Base-by-base conservation (phyloP, 108 stramenopile species). In the Bacterosira constricta region DNA sequence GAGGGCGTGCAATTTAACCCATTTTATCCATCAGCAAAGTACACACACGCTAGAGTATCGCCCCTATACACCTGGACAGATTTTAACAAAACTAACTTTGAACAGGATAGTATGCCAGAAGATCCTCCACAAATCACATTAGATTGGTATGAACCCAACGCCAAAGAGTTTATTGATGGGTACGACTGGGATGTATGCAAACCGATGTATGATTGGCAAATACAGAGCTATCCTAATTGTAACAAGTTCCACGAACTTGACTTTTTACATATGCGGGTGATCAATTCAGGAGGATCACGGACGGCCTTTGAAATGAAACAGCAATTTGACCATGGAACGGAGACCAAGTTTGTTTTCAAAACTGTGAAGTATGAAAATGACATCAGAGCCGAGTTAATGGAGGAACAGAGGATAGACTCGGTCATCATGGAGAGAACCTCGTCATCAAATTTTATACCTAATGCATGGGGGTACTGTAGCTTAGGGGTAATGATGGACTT, bases 211-310 rank as follows among this genome's bases (percentile, higher is more conserved):
- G 27, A 58, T 3, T 79, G 78, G 78, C 72, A 73, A 26, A 21
- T 68, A 34, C 17, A 42, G 26, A 51, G 31, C 51, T 79, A 68
- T 52, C 36, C 56, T 3, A 57, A 73, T 66, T 79, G 78, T 51
- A 79, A 79, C 21, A 54, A 54, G 11, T 68, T 79, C 41, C 78
- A 79, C 53, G 78, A 79, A 39, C 27, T 79, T 52, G 70, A 77
- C 31, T 46, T 70, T 63, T 4, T 1, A 3, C 20, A 52, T 1
- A 26, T 75, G 59, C 50, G 39, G 17, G 42, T 67, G 74, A 75
- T 75, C 36, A 66, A 66, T 62, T 39, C 21, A 2, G 74, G n/a
- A n/a, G n/a, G n/a, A n/a, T n/a, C n/a, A n/a, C n/a, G 74, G 39
- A 75, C 39, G 30, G 74, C 74, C 2, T 67, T 75, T 37, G 58